Evolutionary conservation across 352 stramenopile genomes (phyloP).

Genomic region (Globisporangium apiculatum): DNA sequence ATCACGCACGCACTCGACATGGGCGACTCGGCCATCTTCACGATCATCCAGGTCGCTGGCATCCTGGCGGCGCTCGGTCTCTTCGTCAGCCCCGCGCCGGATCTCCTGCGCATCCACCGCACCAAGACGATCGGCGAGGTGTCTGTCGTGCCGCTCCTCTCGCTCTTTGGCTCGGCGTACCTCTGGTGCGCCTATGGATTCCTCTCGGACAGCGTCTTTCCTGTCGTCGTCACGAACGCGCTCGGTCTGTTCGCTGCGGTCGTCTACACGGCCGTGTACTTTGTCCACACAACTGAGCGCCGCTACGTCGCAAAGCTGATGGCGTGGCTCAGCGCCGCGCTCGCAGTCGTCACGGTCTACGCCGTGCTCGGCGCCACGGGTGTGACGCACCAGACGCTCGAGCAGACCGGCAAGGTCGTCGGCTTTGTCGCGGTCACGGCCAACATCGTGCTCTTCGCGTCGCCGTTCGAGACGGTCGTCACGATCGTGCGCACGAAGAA

Average conservation of each 20-base stretch:
- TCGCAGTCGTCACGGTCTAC: slow-evolving; percentile 17
- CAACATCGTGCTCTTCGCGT: slow-evolving; percentile 24
- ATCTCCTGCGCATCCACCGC: slow-evolving; percentile 7
- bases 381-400: slow-evolving; percentile 17
- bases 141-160: slow-evolving; percentile 9
- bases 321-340: background rate
- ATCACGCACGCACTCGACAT: background rate
- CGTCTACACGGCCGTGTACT: slow-evolving; percentile 6
- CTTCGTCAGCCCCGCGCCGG: slow-evolving; percentile 6
- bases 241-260: slow-evolving; percentile 1
- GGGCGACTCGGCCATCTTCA: slow-evolving; percentile 5
- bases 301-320: slow-evolving; percentile 2
- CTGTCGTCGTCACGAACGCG: slow-evolving; percentile 6
- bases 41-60: slow-evolving; percentile 4
- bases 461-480: slow-evolving; percentile 27
- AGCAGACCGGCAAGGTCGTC: slow-evolving; percentile 10
- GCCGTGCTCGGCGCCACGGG: slow-evolving; percentile 18
- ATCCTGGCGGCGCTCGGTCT: slow-evolving; percentile 4
- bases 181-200: slow-evolving; percentile 8
- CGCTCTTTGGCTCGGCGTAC: slow-evolving; percentile 5
- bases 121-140: slow-evolving; percentile 10
- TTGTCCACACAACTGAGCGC: slow-evolving; percentile 1
- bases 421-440: slow-evolving; percentile 15
- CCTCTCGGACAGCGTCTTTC: slow-evolving; percentile 8
- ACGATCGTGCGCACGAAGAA: slow-evolving; percentile 22